phyloP scores from a whole-genome alignment of 768 basidiomycete species.

The Russula lepida region DNA sequence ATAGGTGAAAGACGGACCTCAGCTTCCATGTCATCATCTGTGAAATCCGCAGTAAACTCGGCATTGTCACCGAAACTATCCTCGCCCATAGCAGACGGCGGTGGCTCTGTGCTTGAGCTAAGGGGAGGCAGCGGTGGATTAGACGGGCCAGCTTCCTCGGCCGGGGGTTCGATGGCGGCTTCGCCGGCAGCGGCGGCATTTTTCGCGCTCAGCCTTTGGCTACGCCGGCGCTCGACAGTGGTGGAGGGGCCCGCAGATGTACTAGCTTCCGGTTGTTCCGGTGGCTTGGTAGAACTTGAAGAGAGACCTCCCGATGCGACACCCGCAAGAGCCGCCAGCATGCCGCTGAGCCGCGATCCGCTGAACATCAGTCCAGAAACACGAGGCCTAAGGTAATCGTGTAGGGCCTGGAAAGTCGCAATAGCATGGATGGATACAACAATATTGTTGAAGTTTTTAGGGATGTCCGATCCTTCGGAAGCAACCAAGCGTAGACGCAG shows the following conservation, averaged over 20 bases:
- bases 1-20: constrained; percentile 37
- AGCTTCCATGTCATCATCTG: constrained; percentile 80
- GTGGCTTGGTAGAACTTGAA: constrained; percentile 2
- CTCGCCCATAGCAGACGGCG: constrained; percentile 31
- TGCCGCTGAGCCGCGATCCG: constrained; percentile 65
- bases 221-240: constrained; percentile 56
- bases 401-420: constrained; percentile 93
- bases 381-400: constrained; percentile 90
- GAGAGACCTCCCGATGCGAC: constrained; percentile 31
- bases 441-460: constrained; percentile 79
- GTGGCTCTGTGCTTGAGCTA: constrained; percentile 23
- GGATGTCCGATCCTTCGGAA: constrained; percentile 81
- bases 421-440: constrained; percentile 98
- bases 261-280: constrained; percentile 20
- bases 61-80: constrained; percentile 47
- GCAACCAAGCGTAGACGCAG: constrained; percentile 85
- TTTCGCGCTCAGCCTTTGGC: constrained; percentile 75
- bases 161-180: constrained; percentile 15
- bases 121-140: constrained; percentile 5
- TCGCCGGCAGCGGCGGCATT: constrained; percentile 28
- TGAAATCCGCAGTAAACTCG: constrained; percentile 65
- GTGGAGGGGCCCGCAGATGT: constrained; percentile 17
- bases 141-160: constrained; percentile 15
- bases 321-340: constrained; percentile 82
- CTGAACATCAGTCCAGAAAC: constrained; percentile 63